A percentile compares a stretch with the other conserved stretches of the same genome.
Evolutionary conservation across 345 rosid genomes (phyloP).

Genomic region (Hirschfeldia incana): DNA sequence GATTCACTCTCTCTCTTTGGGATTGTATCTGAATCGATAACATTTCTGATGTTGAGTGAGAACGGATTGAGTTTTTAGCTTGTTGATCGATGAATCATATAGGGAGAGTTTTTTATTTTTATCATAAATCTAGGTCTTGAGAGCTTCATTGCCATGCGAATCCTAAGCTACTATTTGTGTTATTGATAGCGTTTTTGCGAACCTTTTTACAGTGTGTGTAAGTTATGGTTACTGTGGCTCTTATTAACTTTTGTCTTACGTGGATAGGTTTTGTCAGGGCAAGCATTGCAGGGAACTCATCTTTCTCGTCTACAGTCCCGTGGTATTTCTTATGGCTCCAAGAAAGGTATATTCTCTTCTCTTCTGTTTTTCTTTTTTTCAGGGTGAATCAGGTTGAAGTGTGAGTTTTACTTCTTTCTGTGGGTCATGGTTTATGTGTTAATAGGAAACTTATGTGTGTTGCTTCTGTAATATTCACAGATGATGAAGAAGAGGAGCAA

Average conservation of each 20-base stretch:
- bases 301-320: slow-evolving; percentile 45
- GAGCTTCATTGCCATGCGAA: neutral
- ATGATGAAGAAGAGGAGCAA: slow-evolving; percentile 87
- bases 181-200: neutral
- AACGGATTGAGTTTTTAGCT: neutral
- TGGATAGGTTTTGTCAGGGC: slow-evolving; percentile 58
- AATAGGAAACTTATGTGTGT: neutral
- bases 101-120: neutral
- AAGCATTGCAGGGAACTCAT: slow-evolving; percentile 53
- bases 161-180: neutral
- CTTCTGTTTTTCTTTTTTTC: neutral
- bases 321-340: slow-evolving; percentile 57
- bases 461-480: slow-evolving; percentile 46
- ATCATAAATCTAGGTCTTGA: neutral
- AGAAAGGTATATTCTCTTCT: slow-evolving; percentile 49
- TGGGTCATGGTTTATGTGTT: neutral
- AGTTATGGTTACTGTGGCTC: neutral
- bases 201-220: neutral
- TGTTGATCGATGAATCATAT: slow-evolving; percentile 1
- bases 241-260: neutral
- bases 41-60: neutral
- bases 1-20: neutral
- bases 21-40: slow-evolving; percentile 8
- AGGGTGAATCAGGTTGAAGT: neutral
- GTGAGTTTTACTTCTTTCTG: neutral